phyloP scores from a whole-genome alignment of 2,329 filamentous ascomycete genomes.

The Phyllosticta paracitricarpa region DNA sequence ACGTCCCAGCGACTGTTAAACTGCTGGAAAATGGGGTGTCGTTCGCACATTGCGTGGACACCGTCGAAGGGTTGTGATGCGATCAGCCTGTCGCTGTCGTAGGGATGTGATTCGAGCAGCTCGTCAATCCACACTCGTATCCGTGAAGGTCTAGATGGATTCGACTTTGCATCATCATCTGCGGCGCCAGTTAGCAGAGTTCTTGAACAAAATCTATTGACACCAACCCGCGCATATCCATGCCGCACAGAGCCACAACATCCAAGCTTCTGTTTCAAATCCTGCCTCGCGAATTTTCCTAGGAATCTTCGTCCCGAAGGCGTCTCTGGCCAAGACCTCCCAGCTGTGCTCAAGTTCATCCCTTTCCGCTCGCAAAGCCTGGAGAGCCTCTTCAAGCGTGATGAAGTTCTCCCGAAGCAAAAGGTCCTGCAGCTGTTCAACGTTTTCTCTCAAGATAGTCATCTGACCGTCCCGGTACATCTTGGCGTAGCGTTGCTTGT shows the following conservation, averaged over 20 bases:
- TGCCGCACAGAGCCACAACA: conserved; percentile 4
- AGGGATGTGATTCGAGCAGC: not conserved
- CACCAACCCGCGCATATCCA: conserved; percentile 1
- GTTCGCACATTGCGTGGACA: no score
- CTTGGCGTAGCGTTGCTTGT: conserved; percentile 24
- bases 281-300: conserved; percentile 1
- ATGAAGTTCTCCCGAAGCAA: not conserved
- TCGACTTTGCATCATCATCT: not conserved
- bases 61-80: not conserved
- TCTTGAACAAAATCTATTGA: not conserved
- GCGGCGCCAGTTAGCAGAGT: not conserved
- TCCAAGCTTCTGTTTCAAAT: conserved; percentile 1
- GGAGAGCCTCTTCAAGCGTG: conserved; percentile 2
- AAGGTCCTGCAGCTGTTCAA: not conserved
- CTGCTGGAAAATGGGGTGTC: not conserved
- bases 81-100: not conserved
- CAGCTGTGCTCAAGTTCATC: not conserved
- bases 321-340: not conserved
- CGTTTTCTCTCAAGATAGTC: conserved; percentile 16
- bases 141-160: not conserved
- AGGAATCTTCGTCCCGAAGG: conserved; percentile 3
- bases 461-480: conserved; percentile 30
- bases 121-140: not conserved
- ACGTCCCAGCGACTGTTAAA: not conserved
- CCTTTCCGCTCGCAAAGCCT: not conserved